Evolutionary conservation across 2,329 filamentous ascomycete genomes (phyloP), one percentile per base, ranked within the genome.

Genomic region (Herpotrichia juniperi): DNA sequence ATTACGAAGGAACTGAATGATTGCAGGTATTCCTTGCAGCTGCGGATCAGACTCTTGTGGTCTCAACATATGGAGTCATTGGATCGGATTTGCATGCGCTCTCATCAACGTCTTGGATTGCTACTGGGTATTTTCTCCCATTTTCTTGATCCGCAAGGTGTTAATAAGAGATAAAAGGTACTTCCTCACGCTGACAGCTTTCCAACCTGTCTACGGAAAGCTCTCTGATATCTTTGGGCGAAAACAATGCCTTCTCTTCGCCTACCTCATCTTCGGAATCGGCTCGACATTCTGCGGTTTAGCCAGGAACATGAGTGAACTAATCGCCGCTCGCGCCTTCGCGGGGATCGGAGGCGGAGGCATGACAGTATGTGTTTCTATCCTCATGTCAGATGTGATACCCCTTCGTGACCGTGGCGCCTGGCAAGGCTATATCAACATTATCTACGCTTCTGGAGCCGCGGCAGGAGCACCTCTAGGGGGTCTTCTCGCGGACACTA

Each of bases 1-100:
- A 24, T 21, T 22, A 24, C 19, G 35, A 26, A 40, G 25, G 26
- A 6, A n/a, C 24, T 43, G 26, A 43, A 28, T 32, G 25, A 48
- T 24, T 12, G 34, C 64, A 89, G 87, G 77, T 92, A 34, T 90
- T 90, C 66, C 79, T 93, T 7, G 82, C 87, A 17, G 87, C 89
- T 14, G 70, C 70, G n/a, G 90, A 93, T 66, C 88, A 92, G 70
- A 90, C 90, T 0, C 84, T 93, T 48, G 86, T 90, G 25, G 84
- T 93, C 43, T 85, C 86, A n/a, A 87, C 83, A n/a, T 92, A 92
- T 70, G 88, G 87, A 44, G 85, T 82, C 56, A 93, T 93, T 62
- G 89, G 89, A 10, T 90, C 83, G 50, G 90, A 93, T 57, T 76
- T 93, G 24, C 79, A 89, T 46, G 88, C 89, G 1, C 78, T 93